Evolutionary conservation across 805 yeast genomes (phyloP).

Genomic region (Wickerhamomyces kurtzmanii): DNA sequence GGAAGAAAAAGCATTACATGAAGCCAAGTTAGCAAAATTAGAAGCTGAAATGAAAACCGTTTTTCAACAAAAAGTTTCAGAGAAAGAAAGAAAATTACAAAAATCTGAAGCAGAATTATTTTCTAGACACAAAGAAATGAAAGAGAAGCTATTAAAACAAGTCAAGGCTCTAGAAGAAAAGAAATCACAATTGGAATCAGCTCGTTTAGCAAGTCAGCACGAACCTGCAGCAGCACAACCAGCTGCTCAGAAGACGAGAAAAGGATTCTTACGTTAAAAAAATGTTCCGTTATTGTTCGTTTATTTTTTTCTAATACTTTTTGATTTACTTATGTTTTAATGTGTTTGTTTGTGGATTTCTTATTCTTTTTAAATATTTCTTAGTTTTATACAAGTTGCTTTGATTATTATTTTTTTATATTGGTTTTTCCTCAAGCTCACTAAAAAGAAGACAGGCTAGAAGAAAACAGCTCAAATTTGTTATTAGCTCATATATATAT

Average conservation of each 20-base stretch:
- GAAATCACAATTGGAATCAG: conserved; percentile 68
- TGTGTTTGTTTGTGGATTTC: too few species aligned
- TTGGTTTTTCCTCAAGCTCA: too few species aligned
- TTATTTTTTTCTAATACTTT: too few species aligned
- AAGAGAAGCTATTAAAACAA: conserved; percentile 84
- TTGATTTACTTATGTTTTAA: too few species aligned
- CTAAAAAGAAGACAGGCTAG: too few species aligned
- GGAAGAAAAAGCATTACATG: conserved; percentile 89
- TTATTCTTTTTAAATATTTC: too few species aligned
- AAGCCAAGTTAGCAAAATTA: conserved; percentile 86
- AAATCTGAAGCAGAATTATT: conserved; percentile 95
- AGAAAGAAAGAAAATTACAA: conserved; percentile 95
- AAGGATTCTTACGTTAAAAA: conserved; percentile 65
- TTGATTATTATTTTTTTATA: too few species aligned
- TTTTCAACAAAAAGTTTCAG: conserved; percentile 91
- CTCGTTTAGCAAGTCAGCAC: conserved; percentile 32
- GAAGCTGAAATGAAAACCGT: conserved; percentile 95
- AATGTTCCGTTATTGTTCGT: too few species aligned
- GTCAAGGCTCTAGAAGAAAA: conserved; percentile 86
- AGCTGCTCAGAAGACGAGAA: conserved; percentile 53
- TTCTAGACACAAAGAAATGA: conserved; percentile 94
- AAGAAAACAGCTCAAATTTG: too few species aligned
- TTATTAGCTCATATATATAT: too few species aligned
- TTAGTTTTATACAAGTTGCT: too few species aligned
- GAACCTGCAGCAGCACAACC: conserved; percentile 26